Evolutionary conservation across 164 flowering plant genomes (phyloP).

Genomic region (Brasenia schreberi): DNA sequence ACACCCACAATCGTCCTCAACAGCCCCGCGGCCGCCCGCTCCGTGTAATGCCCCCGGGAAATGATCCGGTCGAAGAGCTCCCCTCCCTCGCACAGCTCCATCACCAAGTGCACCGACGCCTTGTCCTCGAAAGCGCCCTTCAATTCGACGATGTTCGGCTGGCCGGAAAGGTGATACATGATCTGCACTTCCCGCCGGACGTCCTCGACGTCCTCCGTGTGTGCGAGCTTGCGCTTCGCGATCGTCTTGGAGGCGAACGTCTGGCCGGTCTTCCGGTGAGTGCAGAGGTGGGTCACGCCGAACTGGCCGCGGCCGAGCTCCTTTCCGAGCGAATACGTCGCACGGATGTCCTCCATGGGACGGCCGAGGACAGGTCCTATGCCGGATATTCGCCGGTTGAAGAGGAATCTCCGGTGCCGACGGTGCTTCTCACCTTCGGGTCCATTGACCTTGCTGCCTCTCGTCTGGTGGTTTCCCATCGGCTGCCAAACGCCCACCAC

Average conservation of each 20-base stretch:
- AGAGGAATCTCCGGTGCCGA: neutral
- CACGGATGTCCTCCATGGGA: constrained; percentile 10
- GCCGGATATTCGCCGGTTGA: constrained; percentile 1
- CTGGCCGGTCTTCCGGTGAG: constrained; percentile 15
- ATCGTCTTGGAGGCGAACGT: constrained; percentile 25
- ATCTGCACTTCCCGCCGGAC: constrained; percentile 29
- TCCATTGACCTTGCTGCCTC: neutral
- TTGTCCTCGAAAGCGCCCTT: constrained; percentile 21
- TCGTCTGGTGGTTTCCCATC: neutral
- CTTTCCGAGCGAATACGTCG: constrained; percentile 16
- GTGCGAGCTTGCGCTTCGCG: constrained; percentile 20
- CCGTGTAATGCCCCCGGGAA: constrained; percentile 25
- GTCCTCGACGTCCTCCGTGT: constrained; percentile 23
- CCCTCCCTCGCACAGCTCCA: constrained; percentile 29
- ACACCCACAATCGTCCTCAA: constrained; percentile 10
- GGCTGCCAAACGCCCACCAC: neutral
- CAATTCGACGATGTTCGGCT: constrained; percentile 21
- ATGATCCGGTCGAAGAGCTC: constrained; percentile 28
- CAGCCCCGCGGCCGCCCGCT: constrained; percentile 19
- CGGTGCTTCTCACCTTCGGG: neutral
- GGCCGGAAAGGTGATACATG: constrained; percentile 27
- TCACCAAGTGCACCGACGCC: constrained; percentile 23
- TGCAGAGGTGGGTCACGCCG: constrained; percentile 19
- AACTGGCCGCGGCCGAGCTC: constrained; percentile 31
- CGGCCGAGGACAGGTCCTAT: constrained; percentile 7